Base-by-base conservation (phyloP, 495 filamentous ascomycete species). In the Aspergillus bridgeri region DNA sequence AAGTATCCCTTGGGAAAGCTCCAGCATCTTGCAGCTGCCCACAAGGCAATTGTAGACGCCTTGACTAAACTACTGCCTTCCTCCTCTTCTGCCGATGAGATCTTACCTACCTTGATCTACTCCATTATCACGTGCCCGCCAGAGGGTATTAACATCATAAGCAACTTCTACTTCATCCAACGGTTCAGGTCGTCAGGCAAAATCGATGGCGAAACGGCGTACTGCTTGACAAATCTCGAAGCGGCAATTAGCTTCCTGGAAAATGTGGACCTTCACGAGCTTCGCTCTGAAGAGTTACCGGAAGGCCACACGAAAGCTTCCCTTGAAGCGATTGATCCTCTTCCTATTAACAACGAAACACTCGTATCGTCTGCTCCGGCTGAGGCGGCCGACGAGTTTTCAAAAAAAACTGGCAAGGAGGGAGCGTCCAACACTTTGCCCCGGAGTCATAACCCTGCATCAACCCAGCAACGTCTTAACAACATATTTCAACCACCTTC, bases 221-320 rank as follows among this genome's bases (percentile, higher is more conserved):
- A 98, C 69, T 98, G 94, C 62, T 80, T 99, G 42, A 96, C 94
- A 13, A 98, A 94, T 65, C 86, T 98, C 11, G 94, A 99, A 74
- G 94, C 94, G 6, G 87, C 93, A 48, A 91, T 98, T 46, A 89
- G 87, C 53, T 99, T 99, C 66, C 77, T 99, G n/a, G 93, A 98
- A 64, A 97, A 94, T 22, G 93, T 99, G 24, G 94, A 99, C 68
- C 82, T 99, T 8, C 89, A 92, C 15, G 96, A 87, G 48, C 80
- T 99, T 11, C 86, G 92, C 54, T 88, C 88, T n/a, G 90, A 96
- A 56, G 91, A 93, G 64, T 66, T 79, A 15, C 76, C 75, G 27
- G 75, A 82, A 60, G 88, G 89, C 0, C 87, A 88, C 17, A 61
- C 75, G 23, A 90, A 88, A 63, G 63, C 78, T 8, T 69, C 71